phyloP scores from a whole-genome alignment of 306 rosid species.

The Glycine latifolia region DNA sequence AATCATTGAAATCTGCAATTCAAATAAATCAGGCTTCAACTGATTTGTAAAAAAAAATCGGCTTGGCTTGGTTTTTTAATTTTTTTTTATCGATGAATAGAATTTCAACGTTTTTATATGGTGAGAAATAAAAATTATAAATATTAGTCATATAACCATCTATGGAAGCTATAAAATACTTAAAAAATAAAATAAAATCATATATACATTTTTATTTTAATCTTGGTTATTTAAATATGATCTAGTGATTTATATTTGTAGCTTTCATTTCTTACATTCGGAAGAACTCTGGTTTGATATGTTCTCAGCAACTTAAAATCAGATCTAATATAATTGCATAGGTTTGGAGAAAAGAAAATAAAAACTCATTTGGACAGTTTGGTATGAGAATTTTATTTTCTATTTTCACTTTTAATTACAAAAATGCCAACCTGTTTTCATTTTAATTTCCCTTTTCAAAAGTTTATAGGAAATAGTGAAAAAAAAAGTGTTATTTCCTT shows the following conservation, averaged over 20 bases:
- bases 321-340: no score
- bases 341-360: neutral
- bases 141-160: neutral
- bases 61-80: no score
- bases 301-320: no score
- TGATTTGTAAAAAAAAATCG: neutral
- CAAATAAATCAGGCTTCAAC: neutral
- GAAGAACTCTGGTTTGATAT: no score
- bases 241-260: neutral
- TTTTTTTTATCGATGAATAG: neutral
- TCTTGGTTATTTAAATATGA: neutral
- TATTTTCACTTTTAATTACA: neutral
- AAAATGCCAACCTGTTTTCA: neutral
- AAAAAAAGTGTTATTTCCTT: no score
- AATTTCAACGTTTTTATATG: no score
- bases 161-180: neutral
- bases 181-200: no score
- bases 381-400: neutral
- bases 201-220: neutral
- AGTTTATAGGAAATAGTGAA: no score
- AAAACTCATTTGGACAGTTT: no score
- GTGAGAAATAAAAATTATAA: neutral
- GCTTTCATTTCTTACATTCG: no score
- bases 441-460: no score
- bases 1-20: neutral